Conservation (phyloP, 352 stramenopile species). For the Nothophytophthora sp. region DNA sequence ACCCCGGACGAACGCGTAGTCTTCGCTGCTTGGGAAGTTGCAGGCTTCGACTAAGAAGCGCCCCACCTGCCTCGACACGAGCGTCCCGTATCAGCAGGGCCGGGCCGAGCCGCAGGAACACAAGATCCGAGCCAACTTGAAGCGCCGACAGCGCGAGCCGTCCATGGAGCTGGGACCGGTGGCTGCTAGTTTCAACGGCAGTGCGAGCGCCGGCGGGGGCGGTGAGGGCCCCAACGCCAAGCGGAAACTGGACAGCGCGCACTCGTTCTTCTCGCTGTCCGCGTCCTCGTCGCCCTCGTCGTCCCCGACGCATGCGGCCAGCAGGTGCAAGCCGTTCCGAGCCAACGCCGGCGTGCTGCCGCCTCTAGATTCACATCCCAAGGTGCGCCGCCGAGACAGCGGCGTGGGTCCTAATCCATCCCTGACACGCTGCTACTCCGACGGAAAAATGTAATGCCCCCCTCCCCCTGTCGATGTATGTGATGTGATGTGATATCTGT, state of each 20-base stretch:
- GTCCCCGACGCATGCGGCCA: conserved; percentile 14
- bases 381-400: conserved; percentile 50
- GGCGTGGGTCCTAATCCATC: conserved; percentile 19
- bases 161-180: conserved; percentile 39
- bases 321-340: conserved; percentile 26
- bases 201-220: conserved; percentile 9
- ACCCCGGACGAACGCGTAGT: no score
- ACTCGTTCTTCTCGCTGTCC: conserved; percentile 18
- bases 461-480: conserved; percentile 1
- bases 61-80: not conserved
- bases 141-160: not conserved
- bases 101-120: conserved; percentile 19
- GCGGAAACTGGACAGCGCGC: conserved; percentile 56
- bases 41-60: not conserved
- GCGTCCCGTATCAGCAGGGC: no score
- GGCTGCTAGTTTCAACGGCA: conserved; percentile 10
- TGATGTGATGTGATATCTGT: no score
- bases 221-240: conserved; percentile 58
- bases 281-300: conserved; percentile 14
- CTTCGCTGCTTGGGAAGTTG: not conserved
- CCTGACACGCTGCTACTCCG: conserved; percentile 66
- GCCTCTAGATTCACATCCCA: conserved; percentile 46
- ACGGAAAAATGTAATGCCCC: conserved; percentile 69
- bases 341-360: conserved; percentile 23
- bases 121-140: conserved; percentile 9